These are phyloP conservation scores for Botryosphaeria agaves DNA, from an alignment of 2,329 filamentous ascomycete species.

Conservation along the genomic window DNA sequence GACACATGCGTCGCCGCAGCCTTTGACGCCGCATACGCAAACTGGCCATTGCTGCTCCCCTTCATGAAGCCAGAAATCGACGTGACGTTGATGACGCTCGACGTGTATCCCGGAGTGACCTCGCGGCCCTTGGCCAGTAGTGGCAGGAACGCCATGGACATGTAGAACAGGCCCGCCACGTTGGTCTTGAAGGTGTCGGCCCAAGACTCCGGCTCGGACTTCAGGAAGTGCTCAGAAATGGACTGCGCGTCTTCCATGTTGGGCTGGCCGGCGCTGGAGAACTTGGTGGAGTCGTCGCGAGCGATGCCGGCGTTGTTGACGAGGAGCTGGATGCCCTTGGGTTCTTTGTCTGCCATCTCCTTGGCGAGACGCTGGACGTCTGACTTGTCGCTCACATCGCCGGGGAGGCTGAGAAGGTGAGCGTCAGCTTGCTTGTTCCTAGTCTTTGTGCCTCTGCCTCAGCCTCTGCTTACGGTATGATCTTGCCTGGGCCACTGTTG, in stretches of 20 bases:
- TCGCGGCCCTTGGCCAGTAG: conserved; percentile 31
- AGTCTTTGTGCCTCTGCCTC: too few species aligned
- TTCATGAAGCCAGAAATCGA: conserved; percentile 36
- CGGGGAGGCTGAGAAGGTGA: conserved; percentile 16
- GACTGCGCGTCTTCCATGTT: conserved; percentile 29
- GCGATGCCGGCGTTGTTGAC: conserved; percentile 38
- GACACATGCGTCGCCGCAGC: conserved; percentile 28
- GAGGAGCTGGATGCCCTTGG: conserved; percentile 34
- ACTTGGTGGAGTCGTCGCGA: conserved; percentile 33
- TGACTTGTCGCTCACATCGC: conserved; percentile 34
- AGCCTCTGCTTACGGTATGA: conserved; percentile 21
- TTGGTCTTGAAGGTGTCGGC: conserved; percentile 35
- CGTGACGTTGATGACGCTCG: conserved; percentile 35
- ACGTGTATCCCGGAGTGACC: conserved; percentile 28
- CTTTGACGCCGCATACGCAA: conserved; percentile 34
- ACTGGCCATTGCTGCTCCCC: conserved; percentile 31
- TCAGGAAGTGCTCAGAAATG: conserved; percentile 33
- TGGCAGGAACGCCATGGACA: conserved; percentile 36
- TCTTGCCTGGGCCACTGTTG: conserved; percentile 26
- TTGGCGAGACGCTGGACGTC: conserved; percentile 25
- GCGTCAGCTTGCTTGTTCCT: not conserved
- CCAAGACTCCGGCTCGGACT: conserved; percentile 28
- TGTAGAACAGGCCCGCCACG: conserved; percentile 32
- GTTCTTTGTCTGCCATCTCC: conserved; percentile 26
- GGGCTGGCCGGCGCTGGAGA: conserved; percentile 28